These are phyloP conservation scores for Metschnikowia santaceciliae DNA, from an alignment of 805 yeast genomes.

Conservation along the genomic window DNA sequence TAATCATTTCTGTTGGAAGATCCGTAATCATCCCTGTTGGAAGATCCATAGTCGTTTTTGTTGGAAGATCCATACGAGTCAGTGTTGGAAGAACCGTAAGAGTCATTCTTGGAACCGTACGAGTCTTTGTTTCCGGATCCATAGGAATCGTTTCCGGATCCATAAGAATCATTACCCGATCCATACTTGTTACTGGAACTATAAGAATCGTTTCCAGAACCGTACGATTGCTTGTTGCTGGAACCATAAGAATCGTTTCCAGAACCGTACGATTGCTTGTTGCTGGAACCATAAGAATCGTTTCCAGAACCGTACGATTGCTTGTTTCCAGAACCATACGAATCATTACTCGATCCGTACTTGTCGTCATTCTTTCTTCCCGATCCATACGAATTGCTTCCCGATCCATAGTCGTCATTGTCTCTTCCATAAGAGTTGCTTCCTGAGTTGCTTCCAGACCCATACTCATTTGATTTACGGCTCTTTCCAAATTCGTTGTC, in stretches of 20 bases:
- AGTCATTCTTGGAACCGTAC: constrained; percentile 3
- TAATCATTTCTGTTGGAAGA: constrained; percentile 14
- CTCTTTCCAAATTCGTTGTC: not conserved
- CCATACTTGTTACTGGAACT: constrained; percentile 17
- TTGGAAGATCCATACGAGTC: constrained; percentile 11
- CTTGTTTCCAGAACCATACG: constrained; percentile 20
- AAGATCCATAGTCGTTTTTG: constrained; percentile 1
- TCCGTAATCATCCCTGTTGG: constrained; percentile 11
- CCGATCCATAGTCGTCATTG: not conserved
- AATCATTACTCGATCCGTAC: constrained; percentile 20
- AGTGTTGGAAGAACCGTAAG: constrained; percentile 22
- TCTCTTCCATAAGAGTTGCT: constrained; percentile 6
- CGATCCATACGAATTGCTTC: constrained; percentile 18
- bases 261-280: constrained; percentile 20
- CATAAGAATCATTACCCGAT: constrained; percentile 15
- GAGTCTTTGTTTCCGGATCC: constrained; percentile 20
- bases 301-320: constrained; percentile 20
- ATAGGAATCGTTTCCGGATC: constrained; percentile 18
- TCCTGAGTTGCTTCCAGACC: not conserved
- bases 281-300: constrained; percentile 20
- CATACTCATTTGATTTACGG: not conserved
- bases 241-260: constrained; percentile 21
- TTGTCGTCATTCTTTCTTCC: constrained; percentile 5
- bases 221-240: constrained; percentile 15
- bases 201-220: constrained; percentile 17